Conservation (phyloP, 768 basidiomycete genomes). For the Piloderma croceum region DNA sequence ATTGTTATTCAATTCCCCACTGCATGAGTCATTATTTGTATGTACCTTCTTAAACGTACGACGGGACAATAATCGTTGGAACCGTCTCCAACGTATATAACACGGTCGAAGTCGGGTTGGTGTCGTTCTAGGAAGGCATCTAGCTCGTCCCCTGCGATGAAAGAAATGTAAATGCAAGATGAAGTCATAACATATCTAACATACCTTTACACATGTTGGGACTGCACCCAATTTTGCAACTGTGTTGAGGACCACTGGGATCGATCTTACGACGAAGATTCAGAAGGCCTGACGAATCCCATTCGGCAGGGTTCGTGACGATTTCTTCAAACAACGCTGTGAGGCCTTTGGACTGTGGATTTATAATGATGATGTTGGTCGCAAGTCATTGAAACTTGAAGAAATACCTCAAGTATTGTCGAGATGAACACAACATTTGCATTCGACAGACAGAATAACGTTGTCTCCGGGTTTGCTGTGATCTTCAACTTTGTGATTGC, state of each 20-base stretch:
- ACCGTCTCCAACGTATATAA: slow-evolving; percentile 93
- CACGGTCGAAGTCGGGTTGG: slow-evolving; percentile 59
- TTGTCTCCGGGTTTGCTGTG: slow-evolving; percentile 54
- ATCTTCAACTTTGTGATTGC: slow-evolving; percentile 73
- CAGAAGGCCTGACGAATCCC: slow-evolving; percentile 65
- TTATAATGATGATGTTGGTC: slow-evolving; percentile 1
- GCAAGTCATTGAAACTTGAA: background rate
- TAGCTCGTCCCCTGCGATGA: slow-evolving; percentile 77
- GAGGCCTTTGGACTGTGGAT: slow-evolving; percentile 67
- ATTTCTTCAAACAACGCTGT: slow-evolving; percentile 72
- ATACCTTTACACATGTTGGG: slow-evolving; percentile 98
- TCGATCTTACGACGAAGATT: slow-evolving; percentile 72
- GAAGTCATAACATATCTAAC: slow-evolving; percentile 4
- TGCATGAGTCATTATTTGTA: no score
- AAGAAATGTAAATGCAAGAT: background rate
- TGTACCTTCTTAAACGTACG: slow-evolving; percentile 68
- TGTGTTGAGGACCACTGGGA: slow-evolving; percentile 73
- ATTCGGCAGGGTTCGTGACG: slow-evolving; percentile 89
- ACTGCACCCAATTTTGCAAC: slow-evolving; percentile 82
- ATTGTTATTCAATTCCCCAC: background rate
- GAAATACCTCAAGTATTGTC: slow-evolving; percentile 73
- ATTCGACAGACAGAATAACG: slow-evolving; percentile 90
- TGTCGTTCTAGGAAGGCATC: slow-evolving; percentile 67
- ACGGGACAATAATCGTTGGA: slow-evolving; percentile 94
- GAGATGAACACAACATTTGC: slow-evolving; percentile 89